These are phyloP conservation scores for Lactifluus volemus DNA, from an alignment of 768 basidiomycete genomes.

Conservation along the genomic window DNA sequence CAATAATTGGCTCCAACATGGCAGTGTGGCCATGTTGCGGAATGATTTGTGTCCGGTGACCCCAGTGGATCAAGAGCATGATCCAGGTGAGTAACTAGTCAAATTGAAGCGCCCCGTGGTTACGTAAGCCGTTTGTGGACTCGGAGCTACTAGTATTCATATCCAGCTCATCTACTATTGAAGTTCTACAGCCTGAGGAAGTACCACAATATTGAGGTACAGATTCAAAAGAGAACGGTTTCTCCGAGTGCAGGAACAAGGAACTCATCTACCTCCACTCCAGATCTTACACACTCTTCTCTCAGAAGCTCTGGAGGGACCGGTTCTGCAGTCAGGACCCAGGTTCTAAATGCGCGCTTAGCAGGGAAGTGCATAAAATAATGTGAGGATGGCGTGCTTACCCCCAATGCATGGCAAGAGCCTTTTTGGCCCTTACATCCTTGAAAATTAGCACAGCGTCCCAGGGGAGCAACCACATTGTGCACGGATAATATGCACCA, in stretches of 20 bases:
- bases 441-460: conserved; percentile 62
- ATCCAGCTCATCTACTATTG: no score
- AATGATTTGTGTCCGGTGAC: no score
- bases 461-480: conserved; percentile 50
- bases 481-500: conserved; percentile 50
- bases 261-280: conserved; percentile 48
- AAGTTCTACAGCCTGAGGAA: no score
- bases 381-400: conserved; percentile 23
- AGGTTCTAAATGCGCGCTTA: conserved; percentile 32
- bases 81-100: no score
- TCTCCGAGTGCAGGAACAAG: conserved; percentile 52
- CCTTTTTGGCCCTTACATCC: conserved; percentile 50
- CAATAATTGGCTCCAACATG: no score
- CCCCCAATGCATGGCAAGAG: conserved; percentile 69
- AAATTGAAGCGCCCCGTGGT: no score
- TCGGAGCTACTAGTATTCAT: no score
- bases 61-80: no score
- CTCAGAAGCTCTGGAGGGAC: conserved; percentile 46
- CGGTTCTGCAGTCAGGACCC: conserved; percentile 45
- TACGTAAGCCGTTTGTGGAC: no score
- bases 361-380: neutral
- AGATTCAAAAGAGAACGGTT: conserved; percentile 30
- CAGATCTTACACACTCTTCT: conserved; percentile 42
- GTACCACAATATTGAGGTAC: neutral
- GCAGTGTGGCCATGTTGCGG: no score